Evolutionary conservation across 176 grass and related monocot genomes (phyloP).

Genomic region (Saccharum spontaneum): DNA sequence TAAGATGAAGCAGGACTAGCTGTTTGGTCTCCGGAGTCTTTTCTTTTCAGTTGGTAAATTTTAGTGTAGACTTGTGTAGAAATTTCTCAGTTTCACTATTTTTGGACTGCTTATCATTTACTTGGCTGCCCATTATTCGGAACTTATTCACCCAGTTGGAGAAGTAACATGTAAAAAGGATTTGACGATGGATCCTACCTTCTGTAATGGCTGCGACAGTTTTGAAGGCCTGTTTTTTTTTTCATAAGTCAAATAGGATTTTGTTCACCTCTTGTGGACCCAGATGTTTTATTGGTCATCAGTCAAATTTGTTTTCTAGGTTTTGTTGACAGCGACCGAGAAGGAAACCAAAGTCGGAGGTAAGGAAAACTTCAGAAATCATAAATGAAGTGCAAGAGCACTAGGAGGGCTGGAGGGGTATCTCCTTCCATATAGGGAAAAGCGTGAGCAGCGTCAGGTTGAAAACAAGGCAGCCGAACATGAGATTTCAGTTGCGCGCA

Average conservation of each 20-base stretch:
- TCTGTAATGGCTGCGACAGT: background rate
- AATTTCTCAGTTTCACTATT: background rate
- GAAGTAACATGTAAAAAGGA: background rate
- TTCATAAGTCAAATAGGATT: background rate
- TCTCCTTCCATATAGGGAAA: background rate
- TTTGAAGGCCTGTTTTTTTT: background rate
- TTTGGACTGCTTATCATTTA: background rate
- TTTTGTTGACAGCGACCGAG: no score
- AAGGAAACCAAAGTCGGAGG: no score
- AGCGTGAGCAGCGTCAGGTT: no score
- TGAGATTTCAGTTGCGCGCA: background rate
- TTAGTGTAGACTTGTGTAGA: background rate
- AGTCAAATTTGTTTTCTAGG: background rate
- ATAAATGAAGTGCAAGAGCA: background rate
- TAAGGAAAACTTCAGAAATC: background rate
- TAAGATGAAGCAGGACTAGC: slow-evolving; percentile 49
- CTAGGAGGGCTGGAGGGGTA: background rate
- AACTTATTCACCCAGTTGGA: background rate
- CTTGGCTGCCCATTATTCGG: background rate
- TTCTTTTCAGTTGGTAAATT: background rate
- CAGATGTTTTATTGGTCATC: background rate
- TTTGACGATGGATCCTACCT: background rate
- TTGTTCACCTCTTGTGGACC: background rate
- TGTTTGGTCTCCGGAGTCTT: background rate
- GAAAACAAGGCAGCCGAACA: no score